Evolutionary conservation across 2,329 filamentous ascomycete species (phyloP).

Genomic region (Chalaropsis ovoidea): DNA sequence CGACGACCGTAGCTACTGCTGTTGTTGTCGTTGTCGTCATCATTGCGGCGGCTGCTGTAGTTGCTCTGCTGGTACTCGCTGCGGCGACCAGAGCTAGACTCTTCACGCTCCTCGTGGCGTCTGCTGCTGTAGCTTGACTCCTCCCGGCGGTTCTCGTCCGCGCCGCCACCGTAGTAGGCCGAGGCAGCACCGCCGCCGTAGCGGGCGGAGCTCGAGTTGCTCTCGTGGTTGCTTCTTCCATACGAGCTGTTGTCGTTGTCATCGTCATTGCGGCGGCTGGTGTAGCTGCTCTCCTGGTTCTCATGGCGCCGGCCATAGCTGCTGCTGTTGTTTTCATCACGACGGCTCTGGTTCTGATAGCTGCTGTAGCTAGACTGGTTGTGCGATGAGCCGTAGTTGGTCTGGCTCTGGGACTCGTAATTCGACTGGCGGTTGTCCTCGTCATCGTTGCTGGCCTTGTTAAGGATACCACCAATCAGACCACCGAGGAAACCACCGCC

Average conservation of each 20-base stretch:
- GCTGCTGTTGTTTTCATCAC: conserved; percentile 34
- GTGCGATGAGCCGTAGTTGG: conserved; percentile 48
- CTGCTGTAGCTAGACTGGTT: conserved; percentile 51
- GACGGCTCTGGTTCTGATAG: conserved; percentile 52
- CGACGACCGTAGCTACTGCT: conserved; percentile 14
- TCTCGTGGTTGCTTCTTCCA: conserved; percentile 18
- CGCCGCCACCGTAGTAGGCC: conserved; percentile 45
- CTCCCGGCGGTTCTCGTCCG: conserved; percentile 29
- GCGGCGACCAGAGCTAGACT: not conserved
- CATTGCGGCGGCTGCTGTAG: conserved; percentile 23
- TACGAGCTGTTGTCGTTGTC: conserved; percentile 13
- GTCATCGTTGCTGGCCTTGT: conserved; percentile 38
- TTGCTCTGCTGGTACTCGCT: conserved; percentile 20
- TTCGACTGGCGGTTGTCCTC: conserved; percentile 47
- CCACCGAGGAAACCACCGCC: conserved; percentile 58
- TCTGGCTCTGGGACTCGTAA: conserved; percentile 45
- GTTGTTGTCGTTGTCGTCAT: conserved; percentile 19
- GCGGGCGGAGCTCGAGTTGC: conserved; percentile 32
- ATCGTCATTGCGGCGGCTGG: conserved; percentile 12
- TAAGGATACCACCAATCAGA: conserved; percentile 53
- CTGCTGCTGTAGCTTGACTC: conserved; percentile 27
- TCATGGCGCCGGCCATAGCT: conserved; percentile 12
- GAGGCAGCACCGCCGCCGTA: conserved; percentile 37
- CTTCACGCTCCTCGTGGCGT: conserved; percentile 25
- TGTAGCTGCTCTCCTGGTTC: conserved; percentile 21